Evolutionary conservation across 2,329 filamentous ascomycete genomes (phyloP), one percentile per base, ranked within the genome.

Genomic region (Chaetothyriales sp.): DNA sequence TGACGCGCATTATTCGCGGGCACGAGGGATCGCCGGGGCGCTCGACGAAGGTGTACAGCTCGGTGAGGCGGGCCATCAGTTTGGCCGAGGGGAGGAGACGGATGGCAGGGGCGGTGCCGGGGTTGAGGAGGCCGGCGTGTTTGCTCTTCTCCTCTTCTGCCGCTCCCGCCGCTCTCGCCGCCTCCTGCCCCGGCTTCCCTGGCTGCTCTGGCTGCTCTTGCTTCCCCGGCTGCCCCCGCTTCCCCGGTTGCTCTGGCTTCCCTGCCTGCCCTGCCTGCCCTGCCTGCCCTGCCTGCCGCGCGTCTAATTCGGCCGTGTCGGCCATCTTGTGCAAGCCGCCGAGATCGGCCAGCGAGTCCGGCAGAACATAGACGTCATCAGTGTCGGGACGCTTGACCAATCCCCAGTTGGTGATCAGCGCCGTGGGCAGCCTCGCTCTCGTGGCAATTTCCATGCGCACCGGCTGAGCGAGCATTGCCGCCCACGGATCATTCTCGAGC

Each of bases 401-500:
- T 9, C 46, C 50, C 18, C 56, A 51, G 25, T 56, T 48, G 20
- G 53, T 18, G 19, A 60, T 29, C n/a, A 61, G 44, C 13, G 52
- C 51, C 13, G 18, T 19, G 0, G 59, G 59, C 43, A 59, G 33
- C 28, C 58, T 54, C n/a, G 56, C 48, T 33, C 50, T 51, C 37
- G 53, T 60, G 10, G 49, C 55, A 33, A 53, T 48, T 44, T 56
- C 58, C 13, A 49, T 28, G 29, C 59, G 44, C 18, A 61, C 28
- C 1, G 59, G 54, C 43, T 46, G 49, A 18, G 56, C 56, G 9
- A 61, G 51, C n/a, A 59, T 59, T 43, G 52, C 50, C 18, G 59
- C 59, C 56, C 56, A 61, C 5, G 55, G 53, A 46, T 61, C 59
- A 22, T 58, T 53, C 33, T 49, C 48, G 25, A 60, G 46, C n/a